Evolutionary conservation across 2,329 filamentous ascomycete species (phyloP).

Genomic region (Thielaviopsis musarum): DNA sequence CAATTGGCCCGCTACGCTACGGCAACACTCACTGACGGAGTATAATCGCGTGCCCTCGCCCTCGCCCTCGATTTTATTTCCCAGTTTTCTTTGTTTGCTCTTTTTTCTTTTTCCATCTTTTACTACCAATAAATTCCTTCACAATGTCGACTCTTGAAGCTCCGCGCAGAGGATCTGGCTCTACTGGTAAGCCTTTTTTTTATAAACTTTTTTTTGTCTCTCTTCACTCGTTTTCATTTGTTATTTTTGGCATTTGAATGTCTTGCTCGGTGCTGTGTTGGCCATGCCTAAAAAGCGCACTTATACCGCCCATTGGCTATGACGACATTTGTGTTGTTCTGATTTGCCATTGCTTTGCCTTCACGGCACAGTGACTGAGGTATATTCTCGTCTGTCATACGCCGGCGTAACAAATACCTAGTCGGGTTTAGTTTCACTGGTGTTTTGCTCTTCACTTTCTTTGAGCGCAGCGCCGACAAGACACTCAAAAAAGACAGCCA

Average conservation of each 20-base stretch:
- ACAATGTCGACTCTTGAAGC: constrained; percentile 5
- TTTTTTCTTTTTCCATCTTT: not conserved
- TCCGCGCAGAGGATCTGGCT: not conserved
- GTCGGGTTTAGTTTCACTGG: not conserved
- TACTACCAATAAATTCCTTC: not conserved
- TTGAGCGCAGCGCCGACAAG: not conserved
- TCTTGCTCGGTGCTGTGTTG: not conserved
- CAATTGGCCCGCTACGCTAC: not conserved
- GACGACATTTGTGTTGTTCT: not conserved
- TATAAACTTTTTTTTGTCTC: not conserved
- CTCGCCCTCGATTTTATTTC: not conserved
- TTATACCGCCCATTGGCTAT: not conserved
- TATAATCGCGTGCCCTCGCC: not conserved
- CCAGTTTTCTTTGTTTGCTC: not conserved
- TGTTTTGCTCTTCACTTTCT: not conserved
- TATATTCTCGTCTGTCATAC: not conserved
- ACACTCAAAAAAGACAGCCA: not conserved
- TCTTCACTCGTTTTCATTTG: not conserved
- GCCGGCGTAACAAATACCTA: not conserved
- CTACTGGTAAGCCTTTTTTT: constrained; percentile 3
- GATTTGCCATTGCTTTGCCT: too few species aligned
- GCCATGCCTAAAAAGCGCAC: not conserved
- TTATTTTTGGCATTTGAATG: not conserved
- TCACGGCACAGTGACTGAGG: not conserved
- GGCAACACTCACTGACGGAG: not conserved